Evolutionary conservation across 1,139 yeast genomes (phyloP).

Genomic region (Ogataea hybrid): DNA sequence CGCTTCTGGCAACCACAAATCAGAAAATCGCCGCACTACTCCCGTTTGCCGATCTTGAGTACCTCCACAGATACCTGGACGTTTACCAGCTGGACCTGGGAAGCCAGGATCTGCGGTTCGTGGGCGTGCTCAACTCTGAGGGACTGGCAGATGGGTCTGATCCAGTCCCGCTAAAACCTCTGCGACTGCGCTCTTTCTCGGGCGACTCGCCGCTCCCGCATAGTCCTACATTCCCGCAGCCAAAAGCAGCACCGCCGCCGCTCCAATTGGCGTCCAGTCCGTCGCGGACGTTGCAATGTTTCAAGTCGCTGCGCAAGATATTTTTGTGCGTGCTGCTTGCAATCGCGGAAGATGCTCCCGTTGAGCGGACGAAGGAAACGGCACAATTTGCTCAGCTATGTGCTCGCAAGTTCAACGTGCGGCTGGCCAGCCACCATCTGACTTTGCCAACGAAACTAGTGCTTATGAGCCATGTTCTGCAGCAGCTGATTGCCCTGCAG

Average conservation of each 20-base stretch:
- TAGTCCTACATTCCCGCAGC: conserved; percentile 5
- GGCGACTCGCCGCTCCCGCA: conserved; percentile 10
- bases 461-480: conserved; percentile 15
- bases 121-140: conserved; percentile 20
- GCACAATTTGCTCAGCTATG: conserved; percentile 12
- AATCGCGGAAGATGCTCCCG: conserved; percentile 13
- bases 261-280: conserved; percentile 16
- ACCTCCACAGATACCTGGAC: conserved; percentile 22
- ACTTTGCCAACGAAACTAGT: conserved; percentile 18
- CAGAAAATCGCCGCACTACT: conserved; percentile 15
- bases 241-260: conserved; percentile 2
- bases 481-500: conserved; percentile 10
- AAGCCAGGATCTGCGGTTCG: conserved; percentile 19
- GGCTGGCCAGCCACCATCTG: conserved; percentile 1
- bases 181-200: conserved; percentile 21
- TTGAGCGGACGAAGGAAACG: conserved; percentile 5
- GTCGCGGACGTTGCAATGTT: conserved; percentile 14
- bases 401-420: conserved; percentile 18
- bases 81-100: conserved; percentile 27
- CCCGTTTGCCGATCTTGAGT: conserved; percentile 17
- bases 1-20: conserved; percentile 21
- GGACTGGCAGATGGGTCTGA: conserved; percentile 12
- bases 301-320: conserved; percentile 18
- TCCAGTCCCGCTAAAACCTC: conserved; percentile 17
- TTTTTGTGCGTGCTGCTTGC: conserved; percentile 22